Conservation (phyloP, 495 filamentous ascomycete species). For the Amphirosellinia nigrospora region DNA sequence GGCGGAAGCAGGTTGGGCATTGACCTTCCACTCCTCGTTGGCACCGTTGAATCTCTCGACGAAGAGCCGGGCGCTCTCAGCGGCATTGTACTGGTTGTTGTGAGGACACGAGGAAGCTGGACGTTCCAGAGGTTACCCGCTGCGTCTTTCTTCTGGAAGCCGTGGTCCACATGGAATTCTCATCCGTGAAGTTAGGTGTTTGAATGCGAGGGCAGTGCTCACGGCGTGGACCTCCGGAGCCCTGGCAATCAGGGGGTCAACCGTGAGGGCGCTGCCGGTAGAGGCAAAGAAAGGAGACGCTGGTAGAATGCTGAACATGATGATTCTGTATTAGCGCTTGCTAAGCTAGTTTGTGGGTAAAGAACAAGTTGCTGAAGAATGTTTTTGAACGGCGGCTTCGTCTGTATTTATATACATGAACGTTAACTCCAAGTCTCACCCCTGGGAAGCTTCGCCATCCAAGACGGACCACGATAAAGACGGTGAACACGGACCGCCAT, state of each 20-base stretch:
- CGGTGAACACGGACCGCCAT: no score
- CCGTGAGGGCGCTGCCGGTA: background rate
- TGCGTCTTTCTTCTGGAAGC: constrained; percentile 1
- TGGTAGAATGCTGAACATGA: background rate
- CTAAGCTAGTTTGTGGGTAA: background rate
- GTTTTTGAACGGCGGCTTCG: background rate
- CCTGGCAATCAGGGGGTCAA: background rate
- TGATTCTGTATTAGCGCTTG: background rate
- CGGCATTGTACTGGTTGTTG: constrained; percentile 7
- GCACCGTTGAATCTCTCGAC: background rate
- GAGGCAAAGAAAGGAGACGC: background rate
- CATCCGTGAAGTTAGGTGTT: constrained; percentile 8
- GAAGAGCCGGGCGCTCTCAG: background rate
- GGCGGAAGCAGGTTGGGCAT: background rate
- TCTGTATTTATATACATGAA: background rate
- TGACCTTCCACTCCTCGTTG: constrained; percentile 1
- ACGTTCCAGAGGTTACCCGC: background rate
- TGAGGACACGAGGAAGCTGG: constrained; percentile 2
- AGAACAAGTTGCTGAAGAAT: background rate
- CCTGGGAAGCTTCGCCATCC: no score
- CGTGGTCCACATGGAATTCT: constrained; percentile 1
- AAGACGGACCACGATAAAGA: no score
- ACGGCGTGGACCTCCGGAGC: background rate
- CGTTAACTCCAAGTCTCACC: background rate
- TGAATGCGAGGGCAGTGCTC: constrained; percentile 2